These are phyloP conservation scores for Clonostachys sp. DNA, from an alignment of 2,329 filamentous ascomycete genomes.

Conservation along the genomic window DNA sequence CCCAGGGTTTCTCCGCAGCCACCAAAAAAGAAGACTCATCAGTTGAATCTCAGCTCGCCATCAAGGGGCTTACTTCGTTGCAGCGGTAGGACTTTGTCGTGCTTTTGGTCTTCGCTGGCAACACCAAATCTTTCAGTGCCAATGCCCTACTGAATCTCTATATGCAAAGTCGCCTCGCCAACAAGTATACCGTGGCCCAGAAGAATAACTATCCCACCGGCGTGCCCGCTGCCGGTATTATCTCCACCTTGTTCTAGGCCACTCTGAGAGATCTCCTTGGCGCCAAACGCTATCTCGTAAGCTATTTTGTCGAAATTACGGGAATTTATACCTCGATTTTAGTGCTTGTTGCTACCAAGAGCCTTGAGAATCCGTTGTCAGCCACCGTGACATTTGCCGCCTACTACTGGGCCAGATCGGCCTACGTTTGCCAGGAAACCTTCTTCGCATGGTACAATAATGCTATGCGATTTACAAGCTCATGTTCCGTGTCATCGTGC, in stretches of 20 bases:
- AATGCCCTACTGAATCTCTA: constrained; percentile 53
- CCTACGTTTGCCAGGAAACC: constrained; percentile 69
- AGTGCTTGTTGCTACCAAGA: constrained; percentile 48
- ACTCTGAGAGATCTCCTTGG: constrained; percentile 61
- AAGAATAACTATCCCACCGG: constrained; percentile 54
- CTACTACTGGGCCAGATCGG: constrained; percentile 66
- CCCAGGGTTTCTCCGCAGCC: constrained; percentile 8
- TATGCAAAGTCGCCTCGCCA: constrained; percentile 40
- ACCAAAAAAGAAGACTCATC: constrained; percentile 25
- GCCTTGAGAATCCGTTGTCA: constrained; percentile 27
- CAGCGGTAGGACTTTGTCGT: constrained; percentile 63
- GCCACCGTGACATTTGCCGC: constrained; percentile 56
- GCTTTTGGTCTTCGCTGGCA: constrained; percentile 66
- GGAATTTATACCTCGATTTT: constrained; percentile 58
- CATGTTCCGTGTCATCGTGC: constrained; percentile 59
- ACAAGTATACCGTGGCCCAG: constrained; percentile 37
- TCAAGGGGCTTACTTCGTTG: constrained; percentile 52
- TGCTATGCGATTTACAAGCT: constrained; percentile 58
- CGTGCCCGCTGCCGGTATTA: constrained; percentile 50
- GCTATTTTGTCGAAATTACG: constrained; percentile 61
- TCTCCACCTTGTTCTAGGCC: constrained; percentile 64
- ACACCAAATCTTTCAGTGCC: constrained; percentile 65
- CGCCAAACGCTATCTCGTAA: constrained; percentile 61
- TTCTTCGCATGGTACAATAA: constrained; percentile 77
- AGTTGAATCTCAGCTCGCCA: constrained; percentile 41